Base-by-base conservation (phyloP, 208 protist genomes). In the Leishmania lainsoni region DNA sequence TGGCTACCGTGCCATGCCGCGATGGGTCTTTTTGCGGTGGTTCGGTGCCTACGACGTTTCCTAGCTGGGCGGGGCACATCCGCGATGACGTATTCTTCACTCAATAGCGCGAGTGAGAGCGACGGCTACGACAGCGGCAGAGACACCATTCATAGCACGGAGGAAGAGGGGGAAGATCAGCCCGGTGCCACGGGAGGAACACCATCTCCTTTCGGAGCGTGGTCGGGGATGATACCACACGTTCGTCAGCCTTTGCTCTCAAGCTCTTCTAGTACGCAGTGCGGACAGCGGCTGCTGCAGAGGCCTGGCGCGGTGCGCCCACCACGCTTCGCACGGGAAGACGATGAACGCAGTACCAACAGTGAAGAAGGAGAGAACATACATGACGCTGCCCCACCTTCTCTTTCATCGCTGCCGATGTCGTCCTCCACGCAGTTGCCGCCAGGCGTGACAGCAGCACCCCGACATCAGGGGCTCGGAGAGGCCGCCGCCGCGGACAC, bases 231-330 rank as follows among this genome's bases (percentile, higher is more conserved):
- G 69, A 73, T 26, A 73, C 42, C 48, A 17, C 69, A 29, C 45
- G 42, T 73, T 52, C 52, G 26, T 12, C 69, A 9, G 17, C 69
- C 69, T 26, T 73, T 73, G 69, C 69, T 73, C 20, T 73, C 69
- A 5, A 45, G 45, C 8, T 73, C 45, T 48, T 39, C 39, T 16
- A 52, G 6, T 9, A 35, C 45, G 45, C 45, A 52, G 10, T n/a
- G 48, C 42, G 69, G 8, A 48, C 26, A 4, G 69, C 22, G 4
- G 14, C 69, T 54, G 45, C 10, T 52, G 69, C 69, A 73, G 42
- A 73, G 45, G 48, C 14, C 22, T 29, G n/a, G 39, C 48, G 29
- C 32, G 35, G 69, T 29, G 69, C 32, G 12, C 16, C n/a, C 12
- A 45, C 69, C 20, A 12, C 16, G 20, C 9, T 52, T 54, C 17